phyloP scores from a whole-genome alignment of 2,329 filamentous ascomycete genomes.

The Monilinia polystroma region DNA sequence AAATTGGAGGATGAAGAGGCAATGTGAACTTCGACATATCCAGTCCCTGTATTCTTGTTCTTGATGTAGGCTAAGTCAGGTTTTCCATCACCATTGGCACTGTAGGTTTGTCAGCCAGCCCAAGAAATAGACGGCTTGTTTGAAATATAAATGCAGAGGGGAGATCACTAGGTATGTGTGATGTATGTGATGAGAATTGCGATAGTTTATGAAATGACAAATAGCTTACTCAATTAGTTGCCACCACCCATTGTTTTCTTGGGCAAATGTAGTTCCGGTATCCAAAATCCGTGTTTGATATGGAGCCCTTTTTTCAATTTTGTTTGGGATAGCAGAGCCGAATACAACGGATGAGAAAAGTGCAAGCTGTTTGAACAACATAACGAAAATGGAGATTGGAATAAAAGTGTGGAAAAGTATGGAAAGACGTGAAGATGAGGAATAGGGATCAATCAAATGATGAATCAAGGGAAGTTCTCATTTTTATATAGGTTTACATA shows the following conservation, averaged over 20 bases:
- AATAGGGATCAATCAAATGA: background rate
- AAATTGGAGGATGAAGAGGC: constrained; percentile 16
- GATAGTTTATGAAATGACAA: background rate
- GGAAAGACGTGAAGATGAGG: background rate
- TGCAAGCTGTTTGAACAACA: constrained; percentile 5
- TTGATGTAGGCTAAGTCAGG: constrained; percentile 20
- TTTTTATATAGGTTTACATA: background rate
- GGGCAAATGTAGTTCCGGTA: constrained; percentile 13
- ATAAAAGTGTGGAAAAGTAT: too few species aligned
- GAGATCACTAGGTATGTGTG: background rate
- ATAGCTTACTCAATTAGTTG: constrained; percentile 23
- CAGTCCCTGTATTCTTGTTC: constrained; percentile 15
- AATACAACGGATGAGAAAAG: background rate
- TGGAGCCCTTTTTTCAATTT: constrained; percentile 7
- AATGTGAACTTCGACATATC: constrained; percentile 22
- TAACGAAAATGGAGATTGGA: background rate
- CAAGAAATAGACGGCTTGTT: background rate
- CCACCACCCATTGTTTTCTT: constrained; percentile 24
- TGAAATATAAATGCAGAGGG: background rate
- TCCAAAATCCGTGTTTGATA: constrained; percentile 18
- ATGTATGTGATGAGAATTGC: background rate
- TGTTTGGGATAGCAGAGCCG: background rate
- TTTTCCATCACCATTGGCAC: constrained; percentile 8
- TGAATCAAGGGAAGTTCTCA: background rate
- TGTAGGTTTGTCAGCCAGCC: background rate